Evolutionary conservation across 1,284 basidiomycete species (phyloP).

Genomic region (Quambalaria eucalypti): DNA sequence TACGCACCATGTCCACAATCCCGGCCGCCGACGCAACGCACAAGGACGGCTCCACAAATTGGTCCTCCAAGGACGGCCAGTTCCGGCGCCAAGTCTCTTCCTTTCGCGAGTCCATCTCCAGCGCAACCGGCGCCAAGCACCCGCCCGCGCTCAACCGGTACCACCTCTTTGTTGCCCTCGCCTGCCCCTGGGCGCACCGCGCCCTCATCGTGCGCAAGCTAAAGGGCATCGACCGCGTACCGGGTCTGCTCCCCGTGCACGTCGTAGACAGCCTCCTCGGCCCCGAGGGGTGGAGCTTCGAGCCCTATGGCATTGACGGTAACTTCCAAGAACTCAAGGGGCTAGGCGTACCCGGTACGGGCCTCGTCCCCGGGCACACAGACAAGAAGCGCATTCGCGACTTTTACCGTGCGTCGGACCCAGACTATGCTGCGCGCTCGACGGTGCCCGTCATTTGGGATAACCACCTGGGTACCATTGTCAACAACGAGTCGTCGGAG

Average conservation of each 20-base stretch:
- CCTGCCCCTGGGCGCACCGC: constrained; percentile 78
- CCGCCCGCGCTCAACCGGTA: constrained; percentile 67
- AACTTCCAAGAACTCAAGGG: neutral
- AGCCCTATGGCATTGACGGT: constrained; percentile 40
- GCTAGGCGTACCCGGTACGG: constrained; percentile 27
- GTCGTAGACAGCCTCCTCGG: constrained; percentile 78
- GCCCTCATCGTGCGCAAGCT: constrained; percentile 78
- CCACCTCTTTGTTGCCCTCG: constrained; percentile 31
- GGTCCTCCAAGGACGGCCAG: constrained; percentile 60
- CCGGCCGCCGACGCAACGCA: constrained; percentile 1
- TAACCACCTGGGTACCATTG: constrained; percentile 76
- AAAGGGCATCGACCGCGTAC: constrained; percentile 78
- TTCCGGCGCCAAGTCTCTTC: constrained; percentile 67
- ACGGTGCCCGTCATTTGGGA: constrained; percentile 80
- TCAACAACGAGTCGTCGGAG: constrained; percentile 59
- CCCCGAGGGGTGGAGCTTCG: constrained; percentile 77
- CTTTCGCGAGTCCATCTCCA: constrained; percentile 62
- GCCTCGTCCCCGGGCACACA: constrained; percentile 38
- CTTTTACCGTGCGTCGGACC: constrained; percentile 70
- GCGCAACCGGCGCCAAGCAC: constrained; percentile 64
- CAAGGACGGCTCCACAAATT: constrained; percentile 28
- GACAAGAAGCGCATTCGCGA: constrained; percentile 66
- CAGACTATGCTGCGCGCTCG: constrained; percentile 46
- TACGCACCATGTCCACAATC: too few species aligned
- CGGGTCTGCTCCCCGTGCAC: constrained; percentile 54